phyloP scores from a whole-genome alignment of 2,329 filamentous ascomycete genomes.

The Lachnellula suecica region DNA sequence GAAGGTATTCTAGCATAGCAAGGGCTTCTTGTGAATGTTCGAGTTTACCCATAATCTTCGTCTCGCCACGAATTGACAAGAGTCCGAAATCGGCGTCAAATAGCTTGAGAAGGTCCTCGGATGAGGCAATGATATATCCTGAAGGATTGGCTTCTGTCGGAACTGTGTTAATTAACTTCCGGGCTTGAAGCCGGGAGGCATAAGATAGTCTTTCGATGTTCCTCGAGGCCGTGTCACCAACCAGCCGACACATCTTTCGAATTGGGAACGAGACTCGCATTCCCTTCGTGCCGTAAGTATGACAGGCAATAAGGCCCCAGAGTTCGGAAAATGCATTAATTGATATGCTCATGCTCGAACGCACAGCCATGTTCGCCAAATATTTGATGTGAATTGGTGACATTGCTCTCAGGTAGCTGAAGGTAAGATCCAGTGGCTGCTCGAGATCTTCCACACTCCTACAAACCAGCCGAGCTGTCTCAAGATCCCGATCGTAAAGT shows the following conservation, averaged over 20 bases:
- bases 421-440: slow-evolving; percentile 67
- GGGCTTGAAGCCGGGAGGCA: slow-evolving; percentile 77
- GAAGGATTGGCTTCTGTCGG: slow-evolving; percentile 80
- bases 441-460: slow-evolving; percentile 72
- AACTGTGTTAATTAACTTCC: slow-evolving; percentile 84
- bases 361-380: slow-evolving; percentile 81
- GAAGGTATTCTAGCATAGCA: slow-evolving; percentile 80
- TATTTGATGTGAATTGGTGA: slow-evolving; percentile 90
- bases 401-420: slow-evolving; percentile 81
- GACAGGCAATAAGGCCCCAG: slow-evolving; percentile 87
- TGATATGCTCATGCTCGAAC: slow-evolving; percentile 94
- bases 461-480: slow-evolving; percentile 80
- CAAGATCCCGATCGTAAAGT: slow-evolving; percentile 79
- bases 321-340: slow-evolving; percentile 83
- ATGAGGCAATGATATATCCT: slow-evolving; percentile 87
- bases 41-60: slow-evolving; percentile 76
- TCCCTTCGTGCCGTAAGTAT: slow-evolving; percentile 72
- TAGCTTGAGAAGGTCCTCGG: slow-evolving; percentile 77
- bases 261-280: slow-evolving; percentile 94
- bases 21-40: slow-evolving; percentile 80
- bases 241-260: slow-evolving; percentile 84
- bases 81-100: slow-evolving; percentile 88
- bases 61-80: slow-evolving; percentile 82
- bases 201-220: slow-evolving; percentile 89
- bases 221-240: slow-evolving; percentile 81